Evolutionary conservation across 805 yeast genomes (phyloP), one percentile per base, ranked within the genome.

Genomic region (Ogataea polymorpha): DNA sequence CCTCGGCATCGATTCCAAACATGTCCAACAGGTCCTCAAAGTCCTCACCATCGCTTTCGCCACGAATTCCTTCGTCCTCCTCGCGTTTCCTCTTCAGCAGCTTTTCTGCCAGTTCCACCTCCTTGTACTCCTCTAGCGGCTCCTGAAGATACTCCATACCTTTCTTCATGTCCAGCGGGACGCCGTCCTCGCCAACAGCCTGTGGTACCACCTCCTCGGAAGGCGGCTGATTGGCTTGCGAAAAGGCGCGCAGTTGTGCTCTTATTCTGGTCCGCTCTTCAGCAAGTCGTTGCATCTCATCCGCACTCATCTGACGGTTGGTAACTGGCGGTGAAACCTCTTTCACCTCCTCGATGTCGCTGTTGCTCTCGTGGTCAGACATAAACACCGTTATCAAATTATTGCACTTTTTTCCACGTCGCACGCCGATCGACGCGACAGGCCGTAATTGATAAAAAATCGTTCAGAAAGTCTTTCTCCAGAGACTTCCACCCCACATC

Each of bases 1-100:
- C 62, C n/a, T 61, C 64, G 1, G 62, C 59, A 28, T 55, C 55
- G 27, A 61, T 56, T 15, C 54, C 65, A 40, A 60, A 58, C 24
- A 56, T 7, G 5, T 58, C 64, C 13, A 61, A 33, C 14, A 61
- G 39, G 32, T 61, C 63, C 33, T 56, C 65, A 33, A 58, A 59
- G 18, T 58, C 57, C 38, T 54, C 58, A 23, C 49, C 55, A 23
- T 59, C 62, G 14, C 52, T 49, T 30, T 54, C 55, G 1, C 30
- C 45, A 12, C 45, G 51, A 7, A 55, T 51, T 6, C 61, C 65
- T 23, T 53, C 58, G 29, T 59, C 64, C 32, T 58, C 62, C 34
- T 53, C 59, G 29, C 45, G 48, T 37, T 58, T 59, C 32, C 54
- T 49, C 29, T 41, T 37, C 21, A 61, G 20, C 3, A 62, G 41